Evolutionary conservation across 331 rosid genomes (phyloP).

Genomic region (Acacia pycnantha): DNA sequence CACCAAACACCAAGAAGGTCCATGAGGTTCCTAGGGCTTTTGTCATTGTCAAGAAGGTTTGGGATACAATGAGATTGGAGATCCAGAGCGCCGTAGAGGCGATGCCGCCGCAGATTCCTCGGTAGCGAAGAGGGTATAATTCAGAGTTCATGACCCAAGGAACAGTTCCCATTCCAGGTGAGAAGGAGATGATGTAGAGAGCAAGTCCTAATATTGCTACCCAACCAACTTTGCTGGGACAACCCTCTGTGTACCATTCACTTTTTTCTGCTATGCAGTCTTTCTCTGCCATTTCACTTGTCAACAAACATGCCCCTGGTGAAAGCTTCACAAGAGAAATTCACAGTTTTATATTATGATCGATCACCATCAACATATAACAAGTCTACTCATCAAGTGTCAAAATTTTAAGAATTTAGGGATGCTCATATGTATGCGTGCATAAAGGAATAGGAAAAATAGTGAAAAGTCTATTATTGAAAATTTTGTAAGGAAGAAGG

Average conservation of each 20-base stretch:
- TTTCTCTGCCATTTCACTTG: conserved; percentile 34
- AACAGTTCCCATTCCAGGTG: conserved; percentile 69
- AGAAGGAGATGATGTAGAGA: conserved; percentile 53
- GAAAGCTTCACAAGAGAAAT: conserved; percentile 37
- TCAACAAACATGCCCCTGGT: conserved; percentile 58
- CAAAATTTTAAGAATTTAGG: not conserved
- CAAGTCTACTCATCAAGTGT: not conserved
- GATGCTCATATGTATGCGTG: not conserved
- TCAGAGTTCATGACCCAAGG: conserved; percentile 72
- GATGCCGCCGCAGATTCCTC: conserved; percentile 67
- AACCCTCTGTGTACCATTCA: conserved; percentile 59
- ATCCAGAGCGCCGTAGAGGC: conserved; percentile 63
- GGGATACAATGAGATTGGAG: conserved; percentile 61
- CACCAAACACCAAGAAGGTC: conserved; percentile 56
- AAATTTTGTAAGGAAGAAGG: no score
- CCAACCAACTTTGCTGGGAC: conserved; percentile 70
- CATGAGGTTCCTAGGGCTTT: conserved; percentile 52
- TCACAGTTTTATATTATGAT: not conserved
- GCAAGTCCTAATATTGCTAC: conserved; percentile 51
- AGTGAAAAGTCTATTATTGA: no score
- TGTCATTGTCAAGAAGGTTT: conserved; percentile 54
- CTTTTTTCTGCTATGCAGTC: conserved; percentile 33
- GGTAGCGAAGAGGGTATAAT: conserved; percentile 53
- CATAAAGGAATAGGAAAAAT: not conserved
- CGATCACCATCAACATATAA: not conserved